phyloP scores from a whole-genome alignment of 805 yeast genomes.

The Teunomyces tritomae region DNA sequence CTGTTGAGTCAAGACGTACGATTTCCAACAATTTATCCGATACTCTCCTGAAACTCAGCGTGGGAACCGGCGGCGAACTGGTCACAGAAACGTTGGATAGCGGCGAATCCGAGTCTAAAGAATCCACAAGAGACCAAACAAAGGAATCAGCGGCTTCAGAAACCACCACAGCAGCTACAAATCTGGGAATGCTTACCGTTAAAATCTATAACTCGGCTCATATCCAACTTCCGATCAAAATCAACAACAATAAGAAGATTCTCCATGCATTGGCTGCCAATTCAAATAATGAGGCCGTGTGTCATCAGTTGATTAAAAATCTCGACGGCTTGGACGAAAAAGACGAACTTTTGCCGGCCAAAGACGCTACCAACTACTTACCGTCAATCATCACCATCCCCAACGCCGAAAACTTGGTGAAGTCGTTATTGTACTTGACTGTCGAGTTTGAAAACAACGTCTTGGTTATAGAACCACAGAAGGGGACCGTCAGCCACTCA shows the following conservation, averaged over 20 bases:
- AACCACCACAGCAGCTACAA: slow-evolving; percentile 1
- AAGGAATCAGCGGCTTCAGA: slow-evolving; percentile 1
- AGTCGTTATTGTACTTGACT: slow-evolving; percentile 77
- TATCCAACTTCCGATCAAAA: slow-evolving; percentile 66
- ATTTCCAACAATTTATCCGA: slow-evolving; percentile 21
- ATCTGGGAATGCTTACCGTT: slow-evolving; percentile 74
- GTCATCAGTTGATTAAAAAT: slow-evolving; percentile 16
- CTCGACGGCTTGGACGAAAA: slow-evolving; percentile 10
- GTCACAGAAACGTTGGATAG: neutral
- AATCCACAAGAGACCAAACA: neutral
- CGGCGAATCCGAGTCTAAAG: neutral
- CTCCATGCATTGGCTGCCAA: slow-evolving; percentile 65
- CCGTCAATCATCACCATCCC: slow-evolving; percentile 59
- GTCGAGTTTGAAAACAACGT: slow-evolving; percentile 95
- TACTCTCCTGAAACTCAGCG: slow-evolving; percentile 18
- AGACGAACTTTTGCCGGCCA: slow-evolving; percentile 27
- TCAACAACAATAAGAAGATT: slow-evolving; percentile 61
- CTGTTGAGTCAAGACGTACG: slow-evolving; percentile 26
- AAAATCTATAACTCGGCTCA: slow-evolving; percentile 71
- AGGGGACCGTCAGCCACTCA: slow-evolving; percentile 76
- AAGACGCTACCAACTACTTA: slow-evolving; percentile 36
- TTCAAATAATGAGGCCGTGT: slow-evolving; percentile 29
- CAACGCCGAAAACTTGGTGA: slow-evolving; percentile 48
- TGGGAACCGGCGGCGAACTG: slow-evolving; percentile 4
- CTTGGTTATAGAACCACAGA: slow-evolving; percentile 79